phyloP scores from a whole-genome alignment of 2,329 filamentous ascomycete genomes.

The Aspergillus pseudoglaucus region DNA sequence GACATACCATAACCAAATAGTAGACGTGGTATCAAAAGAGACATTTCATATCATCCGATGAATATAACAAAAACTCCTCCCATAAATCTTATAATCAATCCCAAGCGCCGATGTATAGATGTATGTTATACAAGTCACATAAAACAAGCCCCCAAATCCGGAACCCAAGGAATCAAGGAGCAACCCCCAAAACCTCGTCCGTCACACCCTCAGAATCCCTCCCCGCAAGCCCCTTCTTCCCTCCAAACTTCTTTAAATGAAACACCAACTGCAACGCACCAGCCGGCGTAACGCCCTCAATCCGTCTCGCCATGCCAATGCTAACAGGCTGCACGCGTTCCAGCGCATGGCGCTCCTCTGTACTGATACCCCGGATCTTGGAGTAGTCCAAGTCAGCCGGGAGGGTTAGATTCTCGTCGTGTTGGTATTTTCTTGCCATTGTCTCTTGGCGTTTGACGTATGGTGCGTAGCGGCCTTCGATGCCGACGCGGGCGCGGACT shows the following conservation, averaged over 20 bases:
- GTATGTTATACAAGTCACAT: neutral
- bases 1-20: neutral
- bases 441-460: slow-evolving; percentile 70
- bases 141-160: neutral
- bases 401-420: slow-evolving; percentile 69
- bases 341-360: slow-evolving; percentile 69
- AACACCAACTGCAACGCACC: slow-evolving; percentile 40
- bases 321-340: slow-evolving; percentile 69
- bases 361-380: slow-evolving; percentile 64
- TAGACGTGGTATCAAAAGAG: neutral
- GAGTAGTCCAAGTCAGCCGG: slow-evolving; percentile 73
- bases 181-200: slow-evolving; percentile 8
- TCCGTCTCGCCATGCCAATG: slow-evolving; percentile 76
- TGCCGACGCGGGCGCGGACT: slow-evolving; percentile 63
- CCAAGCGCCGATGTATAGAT: neutral
- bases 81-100: neutral
- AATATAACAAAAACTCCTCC: neutral
- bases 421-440: slow-evolving; percentile 60
- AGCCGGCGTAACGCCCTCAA: slow-evolving; percentile 63
- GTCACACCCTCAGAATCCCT: slow-evolving; percentile 8
- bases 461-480: slow-evolving; percentile 81
- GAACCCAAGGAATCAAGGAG: slow-evolving; percentile 4
- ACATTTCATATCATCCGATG: neutral
- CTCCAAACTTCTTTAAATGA: slow-evolving; percentile 28
- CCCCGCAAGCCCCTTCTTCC: neutral